phyloP scores from a whole-genome alignment of 257 asterid genomes.

The Verbena officinalis region DNA sequence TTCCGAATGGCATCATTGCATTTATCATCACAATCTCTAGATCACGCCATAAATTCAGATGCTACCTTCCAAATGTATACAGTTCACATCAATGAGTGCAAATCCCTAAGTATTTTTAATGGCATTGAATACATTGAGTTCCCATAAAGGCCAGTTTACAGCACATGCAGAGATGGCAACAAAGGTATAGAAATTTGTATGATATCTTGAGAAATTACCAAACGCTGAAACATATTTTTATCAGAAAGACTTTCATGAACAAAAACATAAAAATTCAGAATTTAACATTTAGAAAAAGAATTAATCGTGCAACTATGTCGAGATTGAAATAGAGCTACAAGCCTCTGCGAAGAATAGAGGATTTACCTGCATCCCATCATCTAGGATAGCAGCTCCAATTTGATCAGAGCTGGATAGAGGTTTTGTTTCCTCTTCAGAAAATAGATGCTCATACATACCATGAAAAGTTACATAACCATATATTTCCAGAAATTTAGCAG shows the following conservation, averaged over 20 bases:
- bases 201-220: slow-evolving; percentile 5
- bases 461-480: slow-evolving; percentile 43
- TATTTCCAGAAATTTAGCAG: slow-evolving; percentile 50
- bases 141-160: neutral
- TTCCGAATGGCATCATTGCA: slow-evolving; percentile 93
- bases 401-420: slow-evolving; percentile 29
- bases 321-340: slow-evolving; percentile 5
- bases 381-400: slow-evolving; percentile 74
- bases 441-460: slow-evolving; percentile 26
- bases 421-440: slow-evolving; percentile 27
- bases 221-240: neutral
- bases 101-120: slow-evolving; percentile 18
- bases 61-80: slow-evolving; percentile 62
- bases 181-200: neutral
- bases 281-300: neutral
- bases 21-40: slow-evolving; percentile 94
- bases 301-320: neutral
- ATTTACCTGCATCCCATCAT: slow-evolving; percentile 97
- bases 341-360: slow-evolving; percentile 18
- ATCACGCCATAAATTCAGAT: slow-evolving; percentile 67
- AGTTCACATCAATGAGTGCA: slow-evolving; percentile 33
- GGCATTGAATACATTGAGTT: slow-evolving; percentile 6
- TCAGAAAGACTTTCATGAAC: slow-evolving; percentile 4
- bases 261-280: neutral
- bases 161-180: slow-evolving; percentile 19